Conservation (phyloP, 257 asterid species). For the Solanum etuberosum region DNA sequence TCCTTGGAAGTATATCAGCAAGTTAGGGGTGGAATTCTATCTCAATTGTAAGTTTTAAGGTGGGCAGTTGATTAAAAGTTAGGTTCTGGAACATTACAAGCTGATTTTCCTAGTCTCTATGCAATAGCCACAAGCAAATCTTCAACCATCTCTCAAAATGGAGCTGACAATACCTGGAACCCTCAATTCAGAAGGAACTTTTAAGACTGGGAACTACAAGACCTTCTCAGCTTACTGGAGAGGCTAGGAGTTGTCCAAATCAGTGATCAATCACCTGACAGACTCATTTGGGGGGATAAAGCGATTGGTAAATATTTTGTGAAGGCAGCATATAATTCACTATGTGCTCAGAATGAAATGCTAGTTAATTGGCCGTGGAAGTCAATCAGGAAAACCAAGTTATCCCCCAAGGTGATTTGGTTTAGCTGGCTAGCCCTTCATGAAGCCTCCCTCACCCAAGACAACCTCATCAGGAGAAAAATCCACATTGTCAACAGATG, state of each 20-base stretch:
- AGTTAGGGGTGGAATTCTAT: neutral
- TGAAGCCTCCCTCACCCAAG: neutral
- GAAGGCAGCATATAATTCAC: neutral
- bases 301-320: neutral
- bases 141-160: neutral
- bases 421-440: neutral
- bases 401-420: neutral
- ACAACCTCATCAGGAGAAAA: neutral
- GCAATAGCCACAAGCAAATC: neutral
- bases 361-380: neutral
- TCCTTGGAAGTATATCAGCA: neutral
- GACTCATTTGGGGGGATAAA: neutral
- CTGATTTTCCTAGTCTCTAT: neutral
- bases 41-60: neutral
- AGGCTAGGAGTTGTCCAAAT: neutral
- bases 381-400: neutral
- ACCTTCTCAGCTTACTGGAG: neutral
- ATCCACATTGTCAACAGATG: neutral
- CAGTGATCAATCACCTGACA: neutral
- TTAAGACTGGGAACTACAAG: neutral
- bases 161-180: neutral
- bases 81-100: neutral
- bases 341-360: neutral
- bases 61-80: neutral
- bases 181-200: neutral